phyloP scores from a whole-genome alignment of 2,329 filamentous ascomycete genomes.

The Alternaria incomplexa region DNA sequence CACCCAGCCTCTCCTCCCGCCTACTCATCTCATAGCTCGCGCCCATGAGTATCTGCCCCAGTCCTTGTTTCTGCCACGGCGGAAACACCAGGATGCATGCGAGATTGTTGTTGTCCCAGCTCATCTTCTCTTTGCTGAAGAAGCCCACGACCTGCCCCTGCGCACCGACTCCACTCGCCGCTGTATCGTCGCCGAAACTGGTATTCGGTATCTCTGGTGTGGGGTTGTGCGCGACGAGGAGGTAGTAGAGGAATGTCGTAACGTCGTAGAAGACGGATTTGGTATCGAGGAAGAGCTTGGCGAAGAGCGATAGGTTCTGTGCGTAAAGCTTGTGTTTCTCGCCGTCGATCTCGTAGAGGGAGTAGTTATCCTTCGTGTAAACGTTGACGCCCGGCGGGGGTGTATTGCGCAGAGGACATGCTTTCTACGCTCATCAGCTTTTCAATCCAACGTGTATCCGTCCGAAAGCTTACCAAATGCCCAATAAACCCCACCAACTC shows the following conservation, averaged over 20 bases:
- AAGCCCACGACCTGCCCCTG: slow-evolving; percentile 78
- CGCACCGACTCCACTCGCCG: background rate
- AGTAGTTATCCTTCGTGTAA: slow-evolving; percentile 80
- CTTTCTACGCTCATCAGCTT: slow-evolving; percentile 43
- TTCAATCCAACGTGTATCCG: background rate
- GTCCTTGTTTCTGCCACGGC: slow-evolving; percentile 89
- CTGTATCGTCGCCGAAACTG: slow-evolving; percentile 27
- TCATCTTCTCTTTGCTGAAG: slow-evolving; percentile 98
- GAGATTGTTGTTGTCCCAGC: slow-evolving; percentile 97
- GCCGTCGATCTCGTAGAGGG: slow-evolving; percentile 91
- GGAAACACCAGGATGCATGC: slow-evolving; percentile 96
- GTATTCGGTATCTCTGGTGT: slow-evolving; percentile 39
- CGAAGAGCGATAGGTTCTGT: slow-evolving; percentile 94
- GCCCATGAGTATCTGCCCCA: slow-evolving; percentile 89
- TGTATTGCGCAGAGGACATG: slow-evolving; percentile 50
- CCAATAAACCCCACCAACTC: slow-evolving; percentile 57
- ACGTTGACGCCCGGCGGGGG: slow-evolving; percentile 72
- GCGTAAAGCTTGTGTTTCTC: slow-evolving; percentile 87
- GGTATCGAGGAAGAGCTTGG: slow-evolving; percentile 96
- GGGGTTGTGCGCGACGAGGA: slow-evolving; percentile 76
- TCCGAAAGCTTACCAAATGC: slow-evolving; percentile 42
- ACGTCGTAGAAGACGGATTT: slow-evolving; percentile 99
- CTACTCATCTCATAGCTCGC: slow-evolving; percentile 91
- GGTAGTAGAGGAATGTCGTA: slow-evolving; percentile 90
- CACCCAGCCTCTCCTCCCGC: slow-evolving; percentile 82